Percentiles rank a stretch among this genome's conserved stretches.
These are phyloP conservation scores for Nicotiana sylvestris DNA, from an alignment of 257 asterid genomes.

Conservation along the genomic window DNA sequence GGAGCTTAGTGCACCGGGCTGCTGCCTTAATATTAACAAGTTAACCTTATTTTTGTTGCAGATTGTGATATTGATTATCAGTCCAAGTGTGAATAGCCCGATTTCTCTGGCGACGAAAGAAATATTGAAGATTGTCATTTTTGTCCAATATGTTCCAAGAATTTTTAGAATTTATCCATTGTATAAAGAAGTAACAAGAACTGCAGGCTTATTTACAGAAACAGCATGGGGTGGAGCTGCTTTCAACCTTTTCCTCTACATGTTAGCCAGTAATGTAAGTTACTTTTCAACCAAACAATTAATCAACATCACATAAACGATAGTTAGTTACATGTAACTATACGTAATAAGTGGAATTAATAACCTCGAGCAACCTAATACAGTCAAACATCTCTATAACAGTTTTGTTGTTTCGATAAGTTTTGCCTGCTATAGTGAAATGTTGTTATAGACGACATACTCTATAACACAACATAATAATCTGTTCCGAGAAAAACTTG, in stretches of 20 bases:
- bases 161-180: slow-evolving; percentile 48
- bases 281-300: not conserved
- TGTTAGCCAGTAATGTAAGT: slow-evolving; percentile 65
- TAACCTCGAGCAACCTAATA: no score
- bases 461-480: no score
- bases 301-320: not conserved
- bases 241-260: slow-evolving; percentile 54
- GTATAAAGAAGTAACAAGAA: slow-evolving; percentile 46
- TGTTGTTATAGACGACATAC: no score
- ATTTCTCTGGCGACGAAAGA: slow-evolving; percentile 40
- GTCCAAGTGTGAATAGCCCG: slow-evolving; percentile 28
- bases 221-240: slow-evolving; percentile 74
- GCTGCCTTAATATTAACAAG: not conserved
- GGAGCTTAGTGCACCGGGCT: no score
- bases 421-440: no score
- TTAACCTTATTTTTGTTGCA: slow-evolving; percentile 17
- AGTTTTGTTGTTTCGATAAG: no score
- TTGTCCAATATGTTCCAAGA: slow-evolving; percentile 51
- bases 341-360: no score
- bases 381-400: no score
- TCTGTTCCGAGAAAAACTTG: no score
- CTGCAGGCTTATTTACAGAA: slow-evolving; percentile 54
- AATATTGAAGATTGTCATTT: slow-evolving; percentile 33
- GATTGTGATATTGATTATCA: slow-evolving; percentile 34
- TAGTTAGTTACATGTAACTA: not conserved